Conservation (phyloP, 257 asterid species). For the Nicotiana paniculata region DNA sequence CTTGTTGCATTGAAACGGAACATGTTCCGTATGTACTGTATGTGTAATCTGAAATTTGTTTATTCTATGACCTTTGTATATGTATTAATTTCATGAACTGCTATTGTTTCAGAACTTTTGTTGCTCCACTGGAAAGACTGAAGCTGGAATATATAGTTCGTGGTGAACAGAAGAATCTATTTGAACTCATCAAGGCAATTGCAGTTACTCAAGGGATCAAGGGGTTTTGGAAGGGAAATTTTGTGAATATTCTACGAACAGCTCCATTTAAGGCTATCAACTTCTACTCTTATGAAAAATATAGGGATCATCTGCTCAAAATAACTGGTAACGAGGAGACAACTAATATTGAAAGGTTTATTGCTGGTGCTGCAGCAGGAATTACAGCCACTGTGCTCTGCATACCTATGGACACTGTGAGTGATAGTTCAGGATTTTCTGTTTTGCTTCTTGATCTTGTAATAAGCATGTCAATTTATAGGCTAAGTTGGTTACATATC, state of each 20-base stretch:
- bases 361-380: conserved; percentile 98
- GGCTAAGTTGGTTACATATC: not conserved
- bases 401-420: conserved; percentile 97
- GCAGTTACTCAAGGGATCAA: conserved; percentile 70
- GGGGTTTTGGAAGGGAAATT: conserved; percentile 98
- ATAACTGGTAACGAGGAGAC: conserved; percentile 70
- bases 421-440: conserved; percentile 27
- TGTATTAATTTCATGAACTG: conserved; percentile 4
- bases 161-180: conserved; percentile 67
- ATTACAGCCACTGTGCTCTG: conserved; percentile 91
- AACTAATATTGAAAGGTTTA: conserved; percentile 79
- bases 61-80: not conserved
- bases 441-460: conserved; percentile 10
- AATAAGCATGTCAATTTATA: not conserved
- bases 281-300: conserved; percentile 85
- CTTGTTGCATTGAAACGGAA: conserved; percentile 2
- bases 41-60: not conserved
- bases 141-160: conserved; percentile 95
- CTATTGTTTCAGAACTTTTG: conserved; percentile 66
- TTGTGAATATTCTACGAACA: conserved; percentile 83
- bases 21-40: not conserved
- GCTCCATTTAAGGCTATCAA: conserved; percentile 97
- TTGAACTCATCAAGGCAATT: conserved; percentile 64
- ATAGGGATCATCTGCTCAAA: conserved; percentile 63
- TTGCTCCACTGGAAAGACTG: conserved; percentile 94